phyloP scores from a whole-genome alignment of 2,329 filamentous ascomycete species.

The Colletotrichum sp. region DNA sequence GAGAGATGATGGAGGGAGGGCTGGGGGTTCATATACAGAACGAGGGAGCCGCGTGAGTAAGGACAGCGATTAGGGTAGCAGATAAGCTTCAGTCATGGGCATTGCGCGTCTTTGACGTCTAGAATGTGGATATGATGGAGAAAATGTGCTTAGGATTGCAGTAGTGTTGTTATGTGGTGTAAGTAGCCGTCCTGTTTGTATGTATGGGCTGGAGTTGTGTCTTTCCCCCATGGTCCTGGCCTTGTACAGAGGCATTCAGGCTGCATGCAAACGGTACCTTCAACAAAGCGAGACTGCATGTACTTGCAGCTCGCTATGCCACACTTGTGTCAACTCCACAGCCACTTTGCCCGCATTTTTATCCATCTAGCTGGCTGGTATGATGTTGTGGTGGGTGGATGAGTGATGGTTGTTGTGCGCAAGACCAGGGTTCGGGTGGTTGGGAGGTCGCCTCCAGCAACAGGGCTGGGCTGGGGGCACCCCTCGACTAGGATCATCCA shows the following conservation, averaged over 20 bases:
- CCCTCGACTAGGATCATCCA: constrained; percentile 6
- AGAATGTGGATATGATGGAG: constrained; percentile 8
- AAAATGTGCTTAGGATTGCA: constrained; percentile 7
- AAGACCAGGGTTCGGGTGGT: not conserved
- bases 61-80: not conserved
- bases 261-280: constrained; percentile 9
- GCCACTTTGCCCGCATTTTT: not conserved
- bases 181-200: not conserved
- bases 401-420: constrained; percentile 8
- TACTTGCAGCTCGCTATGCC: not conserved
- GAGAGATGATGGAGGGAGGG: not conserved
- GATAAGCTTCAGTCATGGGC: constrained; percentile 15
- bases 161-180: not conserved
- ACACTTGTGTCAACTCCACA: not conserved
- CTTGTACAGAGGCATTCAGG: not conserved
- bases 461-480: constrained; percentile 13
- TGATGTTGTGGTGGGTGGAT: constrained; percentile 9
- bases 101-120: constrained; percentile 14
- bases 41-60: not conserved
- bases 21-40: constrained; percentile 17
- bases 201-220: not conserved
- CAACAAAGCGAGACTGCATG: constrained; percentile 9
- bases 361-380: not conserved
- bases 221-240: not conserved
- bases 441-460: constrained; percentile 1